Conservation (phyloP, 2,329 filamentous ascomycete species). For the Neopestalotiopsis clavispora region DNA sequence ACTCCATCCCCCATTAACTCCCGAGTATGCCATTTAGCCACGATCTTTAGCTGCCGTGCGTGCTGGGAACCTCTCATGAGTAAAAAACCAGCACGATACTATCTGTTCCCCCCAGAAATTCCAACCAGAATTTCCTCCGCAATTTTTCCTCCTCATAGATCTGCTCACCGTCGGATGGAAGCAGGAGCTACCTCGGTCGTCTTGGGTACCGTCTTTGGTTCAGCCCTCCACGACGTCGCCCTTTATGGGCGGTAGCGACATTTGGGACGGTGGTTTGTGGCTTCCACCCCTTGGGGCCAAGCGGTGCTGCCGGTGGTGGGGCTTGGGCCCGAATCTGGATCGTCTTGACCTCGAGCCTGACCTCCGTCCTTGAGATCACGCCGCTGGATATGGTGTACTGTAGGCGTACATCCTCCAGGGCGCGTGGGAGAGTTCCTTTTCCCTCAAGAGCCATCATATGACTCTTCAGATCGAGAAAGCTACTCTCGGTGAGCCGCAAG, state of each 20-base stretch:
- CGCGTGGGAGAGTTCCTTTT: neutral
- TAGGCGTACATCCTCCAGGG: neutral
- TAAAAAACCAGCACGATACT: neutral
- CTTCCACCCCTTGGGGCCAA: too few relatives aligned
- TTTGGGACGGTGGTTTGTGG: too few relatives aligned
- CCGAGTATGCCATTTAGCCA: neutral
- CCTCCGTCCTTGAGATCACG: neutral
- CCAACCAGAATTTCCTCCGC: neutral
- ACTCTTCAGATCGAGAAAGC: slow-evolving; percentile 21
- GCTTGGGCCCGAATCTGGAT: too few relatives aligned
- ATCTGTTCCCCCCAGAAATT: neutral
- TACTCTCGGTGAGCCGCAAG: slow-evolving; percentile 23
- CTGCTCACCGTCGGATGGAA: too few relatives aligned
- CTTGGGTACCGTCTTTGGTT: too few relatives aligned
- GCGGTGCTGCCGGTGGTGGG: too few relatives aligned
- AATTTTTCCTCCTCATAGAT: too few relatives aligned
- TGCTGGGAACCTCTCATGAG: neutral
- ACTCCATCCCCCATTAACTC: neutral
- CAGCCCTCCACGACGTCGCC: too few relatives aligned
- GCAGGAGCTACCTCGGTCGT: too few relatives aligned
- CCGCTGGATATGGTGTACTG: neutral
- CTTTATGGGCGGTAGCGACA: too few relatives aligned
- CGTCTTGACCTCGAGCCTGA: neutral
- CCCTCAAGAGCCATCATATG: slow-evolving; percentile 19
- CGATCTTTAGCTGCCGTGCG: neutral